Base-by-base conservation (phyloP, 345 rosid genomes). In the Physaria fendleri region DNA sequence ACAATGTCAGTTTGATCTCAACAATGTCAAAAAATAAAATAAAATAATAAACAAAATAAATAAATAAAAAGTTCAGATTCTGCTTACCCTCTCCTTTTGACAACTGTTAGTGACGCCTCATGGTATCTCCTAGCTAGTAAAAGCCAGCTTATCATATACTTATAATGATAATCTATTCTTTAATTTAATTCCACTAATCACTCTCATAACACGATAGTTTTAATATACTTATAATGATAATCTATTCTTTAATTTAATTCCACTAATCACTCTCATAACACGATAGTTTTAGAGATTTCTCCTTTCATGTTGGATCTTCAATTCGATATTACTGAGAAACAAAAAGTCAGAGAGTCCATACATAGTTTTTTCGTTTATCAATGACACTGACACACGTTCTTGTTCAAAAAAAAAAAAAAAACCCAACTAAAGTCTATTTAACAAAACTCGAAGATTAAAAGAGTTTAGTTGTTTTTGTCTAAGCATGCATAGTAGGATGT, bases 341-440 rank as follows among this genome's bases (percentile, higher is more conserved):
- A n/a, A n/a, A n/a, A 30, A 50, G 65, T 66, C 71, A 66, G n/a
- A 58, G 59, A 40, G 4, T 22, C 71, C 65, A 30, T 32, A 30
- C 22, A n/a, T n/a, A n/a, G n/a, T n/a, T n/a, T 58, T 66, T 57
- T 30, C 65, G 71, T 57, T 57, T 30, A 50, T 58, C 52, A 58
- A 50, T 59, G 40, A 67, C 72, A 67, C 72, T 67, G 39, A 45
- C 72, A 67, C 72, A 59, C 72, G 65, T 67, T 67, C 44, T 66
- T 66, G n/a, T 17, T 44, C 46, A n/a, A n/a, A n/a, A n/a, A n/a
- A n/a, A n/a, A n/a, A n/a, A n/a, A n/a, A n/a, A n/a, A n/a, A n/a
- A n/a, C 23, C 56, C 46, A 44, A 46, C 55, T 65, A 55, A 54
- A 44, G 39, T 54, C 22, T 38, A 37, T 17, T 24, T 53, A 13